Evolutionary conservation across 768 basidiomycete species (phyloP).

Genomic region (Daedalea quercina): DNA sequence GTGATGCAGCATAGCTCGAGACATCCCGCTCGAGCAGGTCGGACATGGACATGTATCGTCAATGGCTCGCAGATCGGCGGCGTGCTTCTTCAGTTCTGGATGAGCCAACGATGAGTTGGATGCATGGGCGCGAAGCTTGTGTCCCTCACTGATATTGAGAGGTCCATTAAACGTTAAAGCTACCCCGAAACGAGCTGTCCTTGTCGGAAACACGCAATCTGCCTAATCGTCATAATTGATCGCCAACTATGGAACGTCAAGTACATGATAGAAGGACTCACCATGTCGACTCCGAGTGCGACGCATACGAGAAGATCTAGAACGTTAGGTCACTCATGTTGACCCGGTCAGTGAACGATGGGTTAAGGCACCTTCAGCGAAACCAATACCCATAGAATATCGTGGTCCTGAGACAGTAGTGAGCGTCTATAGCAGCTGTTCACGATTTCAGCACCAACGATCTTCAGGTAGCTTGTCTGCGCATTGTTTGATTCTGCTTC

Average conservation of each 20-base stretch:
- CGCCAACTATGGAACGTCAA: too few relatives aligned
- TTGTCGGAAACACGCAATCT: constrained; percentile 90
- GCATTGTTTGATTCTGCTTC: constrained; percentile 72
- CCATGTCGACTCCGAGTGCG: constrained; percentile 92
- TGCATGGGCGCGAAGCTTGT: too few relatives aligned
- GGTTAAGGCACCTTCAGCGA: constrained; percentile 65
- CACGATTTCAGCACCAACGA: constrained; percentile 37
- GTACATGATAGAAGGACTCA: constrained; percentile 24
- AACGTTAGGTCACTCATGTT: background rate
- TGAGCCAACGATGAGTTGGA: too few relatives aligned
- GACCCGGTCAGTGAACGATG: too few relatives aligned
- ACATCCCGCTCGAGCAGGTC: constrained; percentile 63
- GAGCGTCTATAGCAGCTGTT: background rate
- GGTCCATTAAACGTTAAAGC: constrained; percentile 80
- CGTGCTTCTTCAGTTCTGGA: constrained; percentile 62
- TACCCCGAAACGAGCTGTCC: constrained; percentile 88
- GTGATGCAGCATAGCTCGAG: constrained; percentile 73
- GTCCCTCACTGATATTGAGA: constrained; percentile 64
- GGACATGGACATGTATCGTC: constrained; percentile 80
- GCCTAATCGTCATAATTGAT: constrained; percentile 40
- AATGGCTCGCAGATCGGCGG: constrained; percentile 62
- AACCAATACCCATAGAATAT: constrained; percentile 91
- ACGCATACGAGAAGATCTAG: constrained; percentile 85
- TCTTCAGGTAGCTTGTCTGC: constrained; percentile 73
- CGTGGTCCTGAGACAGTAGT: constrained; percentile 54